Conservation (phyloP, 2,329 filamentous ascomycete genomes). For the Xylariaceae sp. region DNA sequence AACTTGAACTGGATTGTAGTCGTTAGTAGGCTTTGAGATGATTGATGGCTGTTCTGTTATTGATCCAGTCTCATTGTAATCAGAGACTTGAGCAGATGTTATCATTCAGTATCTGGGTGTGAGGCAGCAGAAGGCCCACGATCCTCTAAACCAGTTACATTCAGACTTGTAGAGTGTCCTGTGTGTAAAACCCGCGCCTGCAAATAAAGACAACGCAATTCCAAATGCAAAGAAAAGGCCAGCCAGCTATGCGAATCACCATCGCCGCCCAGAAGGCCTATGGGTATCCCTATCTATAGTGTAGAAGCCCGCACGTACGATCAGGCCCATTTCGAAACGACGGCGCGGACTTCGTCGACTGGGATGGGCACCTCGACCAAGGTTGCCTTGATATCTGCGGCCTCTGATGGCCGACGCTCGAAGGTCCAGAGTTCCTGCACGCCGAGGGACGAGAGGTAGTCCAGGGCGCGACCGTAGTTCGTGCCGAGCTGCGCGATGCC, state of each 20-base stretch:
- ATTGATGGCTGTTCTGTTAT: no score
- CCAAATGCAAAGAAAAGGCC: no score
- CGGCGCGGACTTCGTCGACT: slow-evolving; percentile 30
- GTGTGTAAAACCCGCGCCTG: neutral
- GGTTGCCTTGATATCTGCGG: slow-evolving; percentile 28
- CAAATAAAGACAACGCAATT: no score
- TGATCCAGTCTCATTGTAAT: no score
- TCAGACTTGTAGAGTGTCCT: neutral
- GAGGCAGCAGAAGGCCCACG: neutral
- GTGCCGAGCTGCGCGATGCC: slow-evolving; percentile 80
- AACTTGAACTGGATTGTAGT: no score
- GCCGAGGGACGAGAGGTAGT: slow-evolving; percentile 63
- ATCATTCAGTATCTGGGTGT: neutral
- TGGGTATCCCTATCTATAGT: neutral
- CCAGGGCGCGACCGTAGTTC: slow-evolving; percentile 67
- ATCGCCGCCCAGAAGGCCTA: neutral
- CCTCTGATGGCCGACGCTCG: slow-evolving; percentile 32
- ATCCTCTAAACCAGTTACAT: neutral
- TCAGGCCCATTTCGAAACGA: slow-evolving; percentile 27
- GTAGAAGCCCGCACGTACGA: neutral
- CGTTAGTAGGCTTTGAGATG: no score
- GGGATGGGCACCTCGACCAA: slow-evolving; percentile 42
- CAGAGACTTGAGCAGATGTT: no score
- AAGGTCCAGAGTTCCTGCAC: slow-evolving; percentile 59
- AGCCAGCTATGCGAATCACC: neutral